phyloP scores from a whole-genome alignment of 768 basidiomycete species.

The Favolaschia claudopus region DNA sequence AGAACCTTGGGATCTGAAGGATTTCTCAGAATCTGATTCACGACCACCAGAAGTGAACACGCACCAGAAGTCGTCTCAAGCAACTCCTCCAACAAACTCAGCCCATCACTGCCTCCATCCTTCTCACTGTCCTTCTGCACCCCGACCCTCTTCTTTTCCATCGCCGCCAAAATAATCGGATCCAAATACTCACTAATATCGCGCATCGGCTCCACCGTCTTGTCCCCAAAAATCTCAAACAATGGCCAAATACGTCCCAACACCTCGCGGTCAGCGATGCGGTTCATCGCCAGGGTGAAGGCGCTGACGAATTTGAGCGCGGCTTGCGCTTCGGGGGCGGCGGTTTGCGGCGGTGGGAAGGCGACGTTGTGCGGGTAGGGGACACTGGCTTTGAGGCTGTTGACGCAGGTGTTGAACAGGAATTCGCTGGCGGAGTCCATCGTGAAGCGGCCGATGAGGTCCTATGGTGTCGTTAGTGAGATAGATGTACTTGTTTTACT shows the following conservation, averaged over 20 bases:
- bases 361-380: constrained; percentile 58
- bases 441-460: constrained; percentile 67
- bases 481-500: not conserved
- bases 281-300: constrained; percentile 57
- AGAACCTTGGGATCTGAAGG: constrained; percentile 47
- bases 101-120: constrained; percentile 32
- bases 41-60: constrained; percentile 14
- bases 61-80: constrained; percentile 55
- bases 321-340: constrained; percentile 30
- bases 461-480: constrained; percentile 46
- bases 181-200: constrained; percentile 60
- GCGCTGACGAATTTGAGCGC: constrained; percentile 50
- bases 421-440: constrained; percentile 73
- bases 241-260: constrained; percentile 59
- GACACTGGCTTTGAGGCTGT: constrained; percentile 57
- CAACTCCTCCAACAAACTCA: constrained; percentile 62
- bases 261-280: constrained; percentile 47
- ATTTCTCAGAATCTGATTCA: not conserved
- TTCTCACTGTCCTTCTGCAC: constrained; percentile 31
- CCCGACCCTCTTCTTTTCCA: constrained; percentile 47
- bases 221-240: constrained; percentile 59
- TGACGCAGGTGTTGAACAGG: constrained; percentile 64
- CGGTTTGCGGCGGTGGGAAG: constrained; percentile 33
- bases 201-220: constrained; percentile 51
- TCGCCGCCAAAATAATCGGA: constrained; percentile 58